Evolutionary conservation across 2,329 filamentous ascomycete genomes (phyloP).

Genomic region (Fusarium equiseti): DNA sequence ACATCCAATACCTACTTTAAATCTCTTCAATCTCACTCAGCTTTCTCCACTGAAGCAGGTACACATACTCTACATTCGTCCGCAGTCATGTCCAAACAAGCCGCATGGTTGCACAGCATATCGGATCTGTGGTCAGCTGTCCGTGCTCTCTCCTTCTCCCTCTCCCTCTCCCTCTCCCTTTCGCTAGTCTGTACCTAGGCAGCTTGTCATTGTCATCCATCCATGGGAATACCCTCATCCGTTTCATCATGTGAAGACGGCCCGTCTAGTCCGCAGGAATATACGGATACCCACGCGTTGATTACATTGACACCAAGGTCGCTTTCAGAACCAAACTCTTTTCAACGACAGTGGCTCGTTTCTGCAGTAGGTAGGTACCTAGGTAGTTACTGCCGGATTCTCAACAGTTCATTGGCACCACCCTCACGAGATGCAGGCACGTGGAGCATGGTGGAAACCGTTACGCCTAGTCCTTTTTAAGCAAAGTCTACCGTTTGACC

Average conservation of each 20-base stretch:
- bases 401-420: constrained; percentile 31
- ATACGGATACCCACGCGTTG: constrained; percentile 11
- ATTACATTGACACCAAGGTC: neutral
- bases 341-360: constrained; percentile 21
- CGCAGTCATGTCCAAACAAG: constrained; percentile 25
- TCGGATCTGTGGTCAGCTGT: constrained; percentile 5
- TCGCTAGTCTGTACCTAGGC: constrained; percentile 3
- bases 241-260: neutral
- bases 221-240: constrained; percentile 3
- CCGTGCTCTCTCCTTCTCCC: neutral
- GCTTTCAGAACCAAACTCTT: constrained; percentile 12
- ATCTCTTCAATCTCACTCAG: constrained; percentile 25
- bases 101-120: constrained; percentile 24
- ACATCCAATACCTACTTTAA: constrained; percentile 13
- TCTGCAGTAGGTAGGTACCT: constrained; percentile 5
- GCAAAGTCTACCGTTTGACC: constrained; percentile 39
- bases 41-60: constrained; percentile 29
- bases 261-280: constrained; percentile 28
- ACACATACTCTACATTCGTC: constrained; percentile 17
- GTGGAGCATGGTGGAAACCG: constrained; percentile 43
- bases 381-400: constrained; percentile 4
- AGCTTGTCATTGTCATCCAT: neutral
- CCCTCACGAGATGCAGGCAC: constrained; percentile 35
- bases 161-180: neutral
- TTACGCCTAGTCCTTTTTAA: constrained; percentile 40